Evolutionary conservation across 2,329 filamentous ascomycete species (phyloP), one percentile per base, ranked within the genome.

Genomic region (Calonectria crousiana): DNA sequence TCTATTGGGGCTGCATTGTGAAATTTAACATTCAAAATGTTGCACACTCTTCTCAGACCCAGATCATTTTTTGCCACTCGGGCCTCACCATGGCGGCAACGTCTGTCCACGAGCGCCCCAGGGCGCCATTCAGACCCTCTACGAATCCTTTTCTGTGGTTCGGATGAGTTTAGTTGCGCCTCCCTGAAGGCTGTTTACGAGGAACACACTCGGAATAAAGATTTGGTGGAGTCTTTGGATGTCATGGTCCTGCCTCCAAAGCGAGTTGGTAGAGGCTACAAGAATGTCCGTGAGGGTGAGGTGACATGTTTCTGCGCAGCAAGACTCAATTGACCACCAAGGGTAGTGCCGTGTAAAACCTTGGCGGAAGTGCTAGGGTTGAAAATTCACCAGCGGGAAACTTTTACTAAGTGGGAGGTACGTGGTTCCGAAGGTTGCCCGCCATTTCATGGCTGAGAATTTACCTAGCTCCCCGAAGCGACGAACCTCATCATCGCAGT

Each of bases 111-210:
- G 18, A 72, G 60, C 16, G 44, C 68, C 13, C 58, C 73, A 34
- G 38, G 52, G 28, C 76, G 58, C 49, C 23, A 74, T 20, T 86
- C 88, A 0, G 88, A 92, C 6, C 94, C 95, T 4, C 88, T 99
- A 38, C 90, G 93, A 41, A 95, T 99, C 69, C 90, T 99, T 5
- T 99, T 98, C 85, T 98, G 96, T 85, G 97, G 97, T 76, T 97
- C 96, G 4, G 97, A 99, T 84, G 89, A 92, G 3, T 98, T 98
- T 85, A 98, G 96, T 86, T 93, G 93, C 80, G 90, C 90, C 67
- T 95, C 95, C 1, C 87, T 99, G 65, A 86, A 87, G 73, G 94
- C 94, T 8, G 86, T 99, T 41, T 84, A 93, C 78, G 81, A 86
- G 6, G 93, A 95, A 81, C 89, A 92, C 67, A 74, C 83, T 32